Evolutionary conservation across 345 rosid species (phyloP).

Genomic region (Acer campestre): DNA sequence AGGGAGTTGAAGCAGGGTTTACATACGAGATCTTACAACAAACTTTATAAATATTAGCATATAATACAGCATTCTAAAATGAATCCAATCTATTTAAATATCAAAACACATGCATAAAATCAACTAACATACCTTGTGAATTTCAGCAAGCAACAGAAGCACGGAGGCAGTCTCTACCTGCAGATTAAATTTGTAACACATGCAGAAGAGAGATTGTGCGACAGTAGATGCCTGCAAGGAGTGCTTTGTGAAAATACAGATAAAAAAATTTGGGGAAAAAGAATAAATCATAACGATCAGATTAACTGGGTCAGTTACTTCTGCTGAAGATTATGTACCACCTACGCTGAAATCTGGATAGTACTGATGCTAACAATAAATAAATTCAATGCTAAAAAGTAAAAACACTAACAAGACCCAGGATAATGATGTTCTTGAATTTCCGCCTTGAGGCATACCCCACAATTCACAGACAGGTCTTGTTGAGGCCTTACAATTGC

Average conservation of each 20-base stretch:
- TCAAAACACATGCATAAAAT: background rate
- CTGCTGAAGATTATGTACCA: background rate
- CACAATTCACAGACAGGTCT: background rate
- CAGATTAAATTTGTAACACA: slow-evolving; percentile 89
- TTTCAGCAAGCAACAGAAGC: slow-evolving; percentile 95
- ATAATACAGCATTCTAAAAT: background rate
- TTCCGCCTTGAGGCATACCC: background rate
- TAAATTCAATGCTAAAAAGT: background rate
- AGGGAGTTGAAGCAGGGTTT: too few relatives aligned
- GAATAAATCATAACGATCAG: background rate
- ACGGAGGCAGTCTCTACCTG: slow-evolving; percentile 86
- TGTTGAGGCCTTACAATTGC: background rate
- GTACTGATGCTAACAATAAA: background rate
- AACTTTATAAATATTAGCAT: background rate
- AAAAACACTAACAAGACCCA: background rate
- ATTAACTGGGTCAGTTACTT: background rate
- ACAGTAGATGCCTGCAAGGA: slow-evolving; percentile 81
- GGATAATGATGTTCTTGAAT: background rate
- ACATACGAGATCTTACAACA: too few relatives aligned
- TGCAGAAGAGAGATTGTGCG: slow-evolving; percentile 84
- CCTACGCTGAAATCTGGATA: background rate
- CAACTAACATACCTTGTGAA: slow-evolving; percentile 72
- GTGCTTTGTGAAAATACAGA: slow-evolving; percentile 26
- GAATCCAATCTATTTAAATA: slow-evolving; percentile 2
- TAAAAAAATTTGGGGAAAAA: slow-evolving; percentile 16